phyloP scores from a whole-genome alignment of 2,329 filamentous ascomycete species.

The Penicillium hesseltinei region DNA sequence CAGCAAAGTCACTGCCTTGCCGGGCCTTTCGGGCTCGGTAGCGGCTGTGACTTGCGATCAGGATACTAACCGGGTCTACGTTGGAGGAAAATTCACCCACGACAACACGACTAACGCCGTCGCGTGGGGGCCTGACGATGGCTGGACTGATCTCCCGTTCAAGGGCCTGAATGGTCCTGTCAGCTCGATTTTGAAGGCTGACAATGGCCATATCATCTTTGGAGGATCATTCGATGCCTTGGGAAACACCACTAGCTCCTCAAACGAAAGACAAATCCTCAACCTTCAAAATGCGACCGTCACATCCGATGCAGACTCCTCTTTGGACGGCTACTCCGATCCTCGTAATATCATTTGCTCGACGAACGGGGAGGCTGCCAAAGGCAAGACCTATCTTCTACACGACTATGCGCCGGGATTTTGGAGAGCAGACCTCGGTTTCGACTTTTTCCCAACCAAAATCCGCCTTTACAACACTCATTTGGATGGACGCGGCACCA shows the following conservation, averaged over 20 bases:
- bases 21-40: conserved; percentile 80
- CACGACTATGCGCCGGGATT: conserved; percentile 71
- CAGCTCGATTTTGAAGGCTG: conserved; percentile 74
- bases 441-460: conserved; percentile 82
- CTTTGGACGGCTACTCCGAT: conserved; percentile 66
- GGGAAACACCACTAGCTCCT: conserved; percentile 67
- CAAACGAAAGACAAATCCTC: conserved; percentile 69
- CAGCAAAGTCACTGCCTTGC: conserved; percentile 67
- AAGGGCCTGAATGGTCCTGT: conserved; percentile 93
- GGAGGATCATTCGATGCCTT: conserved; percentile 86
- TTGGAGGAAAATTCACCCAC: conserved; percentile 81
- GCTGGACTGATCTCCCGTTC: conserved; percentile 82
- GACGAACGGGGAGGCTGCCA: conserved; percentile 61
- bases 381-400: conserved; percentile 81
- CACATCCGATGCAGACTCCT: conserved; percentile 60
- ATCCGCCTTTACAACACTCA: conserved; percentile 86
- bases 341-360: conserved; percentile 83
- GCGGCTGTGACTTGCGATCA: conserved; percentile 79
- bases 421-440: conserved; percentile 80
- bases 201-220: conserved; percentile 84
- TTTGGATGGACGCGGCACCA: conserved; percentile 78
- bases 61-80: conserved; percentile 74
- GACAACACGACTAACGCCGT: conserved; percentile 86
- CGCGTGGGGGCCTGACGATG: conserved; percentile 66
- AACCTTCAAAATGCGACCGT: conserved; percentile 80